Evolutionary conservation across 768 basidiomycete genomes (phyloP).

Genomic region (Mycena galopus): DNA sequence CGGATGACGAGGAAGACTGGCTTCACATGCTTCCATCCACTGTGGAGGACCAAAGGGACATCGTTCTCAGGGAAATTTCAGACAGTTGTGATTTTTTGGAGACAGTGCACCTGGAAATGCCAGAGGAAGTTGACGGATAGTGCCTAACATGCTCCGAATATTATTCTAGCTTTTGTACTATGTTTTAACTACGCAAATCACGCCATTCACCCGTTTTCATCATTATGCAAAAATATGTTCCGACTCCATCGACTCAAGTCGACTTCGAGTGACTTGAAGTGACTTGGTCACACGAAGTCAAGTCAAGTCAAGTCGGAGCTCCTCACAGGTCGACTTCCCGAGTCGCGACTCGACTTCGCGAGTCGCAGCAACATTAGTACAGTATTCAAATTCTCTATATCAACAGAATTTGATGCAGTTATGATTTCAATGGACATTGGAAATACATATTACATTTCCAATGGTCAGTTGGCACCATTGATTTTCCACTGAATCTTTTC

Average conservation of each 20-base stretch:
- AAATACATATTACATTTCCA: too few species aligned
- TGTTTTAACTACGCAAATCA: too few species aligned
- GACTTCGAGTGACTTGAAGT: neutral
- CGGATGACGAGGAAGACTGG: conserved; percentile 9
- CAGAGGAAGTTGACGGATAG: conserved; percentile 1
- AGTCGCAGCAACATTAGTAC: too few species aligned
- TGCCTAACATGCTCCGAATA: neutral
- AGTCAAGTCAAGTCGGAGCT: neutral
- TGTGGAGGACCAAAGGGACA: neutral
- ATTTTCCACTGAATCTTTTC: too few species aligned
- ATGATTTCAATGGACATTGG: too few species aligned
- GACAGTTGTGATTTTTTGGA: neutral
- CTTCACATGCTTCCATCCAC: neutral
- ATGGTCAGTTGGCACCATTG: too few species aligned
- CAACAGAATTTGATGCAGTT: too few species aligned
- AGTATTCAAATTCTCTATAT: too few species aligned
- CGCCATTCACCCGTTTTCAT: too few species aligned
- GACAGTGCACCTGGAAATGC: neutral
- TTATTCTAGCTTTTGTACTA: neutral
- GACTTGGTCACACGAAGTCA: neutral
- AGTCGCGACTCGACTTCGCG: too few species aligned
- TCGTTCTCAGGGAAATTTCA: neutral
- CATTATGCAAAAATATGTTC: too few species aligned
- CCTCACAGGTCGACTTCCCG: neutral
- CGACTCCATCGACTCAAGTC: neutral